phyloP scores from a whole-genome alignment of 148 eudicot genomes.

The Arctostaphylos glauca region DNA sequence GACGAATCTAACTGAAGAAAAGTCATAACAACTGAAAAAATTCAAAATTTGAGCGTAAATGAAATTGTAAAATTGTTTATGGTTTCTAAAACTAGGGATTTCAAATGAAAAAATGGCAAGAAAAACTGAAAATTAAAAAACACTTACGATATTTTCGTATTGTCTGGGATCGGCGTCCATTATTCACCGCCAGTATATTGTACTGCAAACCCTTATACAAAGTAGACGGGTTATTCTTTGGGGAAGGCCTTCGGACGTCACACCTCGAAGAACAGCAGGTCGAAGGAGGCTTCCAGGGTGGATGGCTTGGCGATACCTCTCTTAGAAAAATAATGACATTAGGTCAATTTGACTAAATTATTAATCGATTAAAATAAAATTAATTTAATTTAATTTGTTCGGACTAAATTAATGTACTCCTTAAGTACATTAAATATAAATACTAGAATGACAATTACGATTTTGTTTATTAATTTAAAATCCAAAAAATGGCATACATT shows the following conservation, averaged over 20 bases:
- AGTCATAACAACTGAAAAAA: not conserved
- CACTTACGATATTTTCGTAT: conserved; percentile 52
- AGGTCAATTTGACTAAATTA: no score
- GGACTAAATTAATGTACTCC: no score
- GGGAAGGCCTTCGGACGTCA: not conserved
- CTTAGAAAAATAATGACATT: no score
- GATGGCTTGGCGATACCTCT: no score
- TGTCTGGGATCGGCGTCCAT: conserved; percentile 68
- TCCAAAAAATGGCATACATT: no score
- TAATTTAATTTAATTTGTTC: no score
- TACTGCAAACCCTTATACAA: not conserved
- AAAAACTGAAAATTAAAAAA: not conserved
- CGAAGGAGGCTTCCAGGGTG: not conserved
- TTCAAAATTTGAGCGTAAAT: not conserved
- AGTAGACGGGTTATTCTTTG: not conserved
- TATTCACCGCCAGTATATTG: not conserved
- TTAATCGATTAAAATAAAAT: no score
- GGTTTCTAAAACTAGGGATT: not conserved
- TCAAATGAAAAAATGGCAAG: not conserved
- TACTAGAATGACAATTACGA: no score
- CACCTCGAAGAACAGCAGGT: not conserved
- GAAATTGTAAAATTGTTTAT: not conserved
- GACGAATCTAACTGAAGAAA: not conserved
- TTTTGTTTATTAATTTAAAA: no score
- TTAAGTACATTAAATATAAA: no score